Conservation (phyloP, 2,329 filamentous ascomycete species). For the Pseudogymnoascus sp. region DNA sequence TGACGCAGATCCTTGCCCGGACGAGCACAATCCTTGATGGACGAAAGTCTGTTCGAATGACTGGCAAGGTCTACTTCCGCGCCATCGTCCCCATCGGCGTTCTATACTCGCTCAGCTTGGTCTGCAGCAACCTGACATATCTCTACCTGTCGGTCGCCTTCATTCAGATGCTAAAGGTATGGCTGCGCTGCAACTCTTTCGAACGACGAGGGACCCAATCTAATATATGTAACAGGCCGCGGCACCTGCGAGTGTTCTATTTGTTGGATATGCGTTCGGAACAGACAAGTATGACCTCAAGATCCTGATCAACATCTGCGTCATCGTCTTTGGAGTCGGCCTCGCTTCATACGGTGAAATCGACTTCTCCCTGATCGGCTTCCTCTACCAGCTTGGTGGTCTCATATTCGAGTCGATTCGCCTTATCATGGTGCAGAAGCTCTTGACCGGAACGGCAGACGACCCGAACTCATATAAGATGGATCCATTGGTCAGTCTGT, state of each 20-base stretch:
- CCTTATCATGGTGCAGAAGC: constrained; percentile 76
- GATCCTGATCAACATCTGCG: constrained; percentile 36
- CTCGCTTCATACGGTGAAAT: constrained; percentile 56
- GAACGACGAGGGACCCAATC: constrained; percentile 29
- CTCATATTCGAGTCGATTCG: constrained; percentile 75
- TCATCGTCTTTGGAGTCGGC: constrained; percentile 46
- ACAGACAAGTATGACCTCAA: constrained; percentile 3
- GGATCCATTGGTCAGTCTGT: constrained; percentile 80
- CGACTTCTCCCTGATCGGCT: constrained; percentile 57
- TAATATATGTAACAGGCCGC: constrained; percentile 1
- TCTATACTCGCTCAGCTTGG: constrained; percentile 57
- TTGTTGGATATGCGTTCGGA: constrained; percentile 8
- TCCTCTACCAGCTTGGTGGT: constrained; percentile 64
- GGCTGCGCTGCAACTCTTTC: constrained; percentile 53
- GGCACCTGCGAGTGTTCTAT: constrained; percentile 4
- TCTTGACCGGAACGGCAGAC: constrained; percentile 47
- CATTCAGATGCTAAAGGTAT: constrained; percentile 67
- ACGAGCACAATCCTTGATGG: constrained; percentile 57
- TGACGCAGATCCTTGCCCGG: constrained; percentile 58
- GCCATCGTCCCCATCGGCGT: constrained; percentile 60
- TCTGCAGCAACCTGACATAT: constrained; percentile 61
- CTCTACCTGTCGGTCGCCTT: constrained; percentile 61
- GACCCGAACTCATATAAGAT: constrained; percentile 51
- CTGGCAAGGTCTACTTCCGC: constrained; percentile 50
- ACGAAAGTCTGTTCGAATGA: constrained; percentile 54